Percentiles rank a stretch among this genome's conserved stretches.
Evolutionary conservation across 441 rosid genomes (phyloP).

Genomic region (Melastoma candidum): DNA sequence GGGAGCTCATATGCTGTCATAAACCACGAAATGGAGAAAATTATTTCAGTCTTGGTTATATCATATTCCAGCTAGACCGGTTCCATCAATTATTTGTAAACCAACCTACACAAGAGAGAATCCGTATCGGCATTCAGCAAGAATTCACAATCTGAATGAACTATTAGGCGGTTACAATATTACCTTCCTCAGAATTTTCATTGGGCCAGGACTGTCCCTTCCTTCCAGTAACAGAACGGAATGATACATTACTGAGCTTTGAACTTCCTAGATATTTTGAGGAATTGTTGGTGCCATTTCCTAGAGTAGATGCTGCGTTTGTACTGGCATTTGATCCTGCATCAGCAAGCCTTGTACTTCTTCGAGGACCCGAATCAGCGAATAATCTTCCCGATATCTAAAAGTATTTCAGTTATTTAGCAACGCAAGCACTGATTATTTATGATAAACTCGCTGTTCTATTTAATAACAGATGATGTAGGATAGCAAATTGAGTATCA

Average conservation of each 20-base stretch:
- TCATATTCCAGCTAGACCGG: no score
- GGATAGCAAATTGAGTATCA: no score
- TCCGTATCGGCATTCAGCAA: no score
- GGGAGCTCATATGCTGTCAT: no score
- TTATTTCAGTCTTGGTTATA: no score
- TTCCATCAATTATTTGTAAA: no score
- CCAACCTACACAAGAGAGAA: no score
- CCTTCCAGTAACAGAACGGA: slow-evolving; percentile 78
- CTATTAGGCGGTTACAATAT: slow-evolving; percentile 2
- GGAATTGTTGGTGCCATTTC: slow-evolving; percentile 62
- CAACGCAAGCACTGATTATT: no score
- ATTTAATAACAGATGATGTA: no score
- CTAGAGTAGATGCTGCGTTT: slow-evolving; percentile 36
- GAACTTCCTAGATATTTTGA: slow-evolving; percentile 80
- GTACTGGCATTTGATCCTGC: slow-evolving; percentile 46
- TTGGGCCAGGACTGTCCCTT: slow-evolving; percentile 83
- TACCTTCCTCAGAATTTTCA: slow-evolving; percentile 90
- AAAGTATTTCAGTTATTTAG: slow-evolving; percentile 12
- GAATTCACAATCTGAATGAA: no score
- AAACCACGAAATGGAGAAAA: no score
- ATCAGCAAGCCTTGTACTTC: slow-evolving; percentile 76
- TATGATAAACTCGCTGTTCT: background rate
- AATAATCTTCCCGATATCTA: slow-evolving; percentile 96
- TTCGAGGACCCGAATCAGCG: slow-evolving; percentile 88
- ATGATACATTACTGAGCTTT: slow-evolving; percentile 62